A percentile compares a stretch with the other conserved stretches of the same genome.
Evolutionary conservation across 129 eudicot genomes (phyloP).

Genomic region (Escallonia herrerae): DNA sequence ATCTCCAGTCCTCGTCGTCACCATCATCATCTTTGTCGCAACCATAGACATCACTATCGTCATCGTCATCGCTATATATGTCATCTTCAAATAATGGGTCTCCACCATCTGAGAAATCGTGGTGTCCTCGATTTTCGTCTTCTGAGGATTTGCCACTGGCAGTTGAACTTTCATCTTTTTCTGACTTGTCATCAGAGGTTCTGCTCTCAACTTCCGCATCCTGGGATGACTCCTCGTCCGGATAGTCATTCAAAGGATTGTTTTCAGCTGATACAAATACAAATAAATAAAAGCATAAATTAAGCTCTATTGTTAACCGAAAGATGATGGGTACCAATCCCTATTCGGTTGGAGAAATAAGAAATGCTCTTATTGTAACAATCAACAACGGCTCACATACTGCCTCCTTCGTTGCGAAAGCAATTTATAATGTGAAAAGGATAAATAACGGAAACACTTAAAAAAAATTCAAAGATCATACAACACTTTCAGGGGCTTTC

Average conservation of each 20-base stretch:
- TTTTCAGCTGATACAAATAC: constrained; percentile 60
- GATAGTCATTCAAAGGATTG: constrained; percentile 80
- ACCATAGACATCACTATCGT: constrained; percentile 1
- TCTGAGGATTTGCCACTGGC: constrained; percentile 10
- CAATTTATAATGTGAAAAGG: no score
- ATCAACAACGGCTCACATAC: neutral
- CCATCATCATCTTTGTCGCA: constrained; percentile 1
- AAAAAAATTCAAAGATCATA: no score
- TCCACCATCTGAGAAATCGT: constrained; percentile 7
- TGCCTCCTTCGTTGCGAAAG: no score
- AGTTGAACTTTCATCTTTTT: constrained; percentile 28
- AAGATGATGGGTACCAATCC: no score
- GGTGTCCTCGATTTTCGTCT: constrained; percentile 9
- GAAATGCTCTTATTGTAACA: no score
- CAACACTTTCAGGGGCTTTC: no score
- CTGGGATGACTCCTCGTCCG: constrained; percentile 56
- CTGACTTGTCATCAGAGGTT: constrained; percentile 40
- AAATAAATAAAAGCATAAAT: constrained; percentile 4
- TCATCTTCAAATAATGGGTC: constrained; percentile 21
- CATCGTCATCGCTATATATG: neutral
- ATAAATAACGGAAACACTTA: no score
- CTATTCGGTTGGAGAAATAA: no score
- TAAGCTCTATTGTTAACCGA: neutral
- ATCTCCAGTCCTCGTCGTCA: neutral
- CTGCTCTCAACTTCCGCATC: constrained; percentile 37